phyloP scores from a whole-genome alignment of 306 rosid species.

The Rosa persica region DNA sequence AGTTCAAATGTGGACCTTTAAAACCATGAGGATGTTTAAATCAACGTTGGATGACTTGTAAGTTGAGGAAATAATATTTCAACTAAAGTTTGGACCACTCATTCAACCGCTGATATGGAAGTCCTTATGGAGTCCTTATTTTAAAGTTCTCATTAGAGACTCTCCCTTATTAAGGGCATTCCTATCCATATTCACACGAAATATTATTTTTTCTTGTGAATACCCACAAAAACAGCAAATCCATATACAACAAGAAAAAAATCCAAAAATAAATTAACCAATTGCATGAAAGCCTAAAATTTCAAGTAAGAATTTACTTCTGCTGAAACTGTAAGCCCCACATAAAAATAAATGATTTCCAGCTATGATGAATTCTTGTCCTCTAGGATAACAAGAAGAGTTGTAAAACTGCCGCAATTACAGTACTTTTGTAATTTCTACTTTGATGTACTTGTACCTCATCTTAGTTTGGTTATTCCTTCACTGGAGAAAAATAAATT shows the following conservation, averaged over 20 bases:
- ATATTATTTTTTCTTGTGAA: background rate
- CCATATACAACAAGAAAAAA: background rate
- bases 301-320: background rate
- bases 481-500: background rate
- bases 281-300: background rate
- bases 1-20: background rate
- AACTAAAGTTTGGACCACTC: background rate
- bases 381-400: background rate
- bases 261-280: background rate
- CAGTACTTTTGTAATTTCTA: background rate
- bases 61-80: background rate
- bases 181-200: background rate
- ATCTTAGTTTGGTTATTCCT: background rate
- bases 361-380: background rate
- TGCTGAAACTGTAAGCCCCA: background rate
- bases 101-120: background rate
- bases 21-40: too few relatives aligned
- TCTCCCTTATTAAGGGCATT: background rate
- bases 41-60: background rate
- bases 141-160: background rate
- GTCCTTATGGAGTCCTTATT: background rate
- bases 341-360: background rate
- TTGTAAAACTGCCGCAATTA: background rate
- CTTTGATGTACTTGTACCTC: background rate
- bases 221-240: background rate